These are phyloP conservation scores for Benincasa hispida DNA, from an alignment of 306 rosid species.

Conservation along the genomic window DNA sequence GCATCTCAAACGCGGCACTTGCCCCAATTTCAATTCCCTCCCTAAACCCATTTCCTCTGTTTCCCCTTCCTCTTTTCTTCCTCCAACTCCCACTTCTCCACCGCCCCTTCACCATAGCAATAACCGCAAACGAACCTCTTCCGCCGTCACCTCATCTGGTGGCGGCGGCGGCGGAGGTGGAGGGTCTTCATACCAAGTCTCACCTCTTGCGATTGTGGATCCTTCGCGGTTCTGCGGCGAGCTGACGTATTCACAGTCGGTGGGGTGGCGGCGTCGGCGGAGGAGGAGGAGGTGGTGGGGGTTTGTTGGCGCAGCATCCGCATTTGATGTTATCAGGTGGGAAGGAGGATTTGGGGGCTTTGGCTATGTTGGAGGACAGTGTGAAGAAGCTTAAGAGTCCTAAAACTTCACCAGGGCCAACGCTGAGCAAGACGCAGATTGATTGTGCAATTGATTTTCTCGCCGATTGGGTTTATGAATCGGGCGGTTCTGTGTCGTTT, in stretches of 20 bases:
- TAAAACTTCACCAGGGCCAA: conserved; percentile 64
- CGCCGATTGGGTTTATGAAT: conserved; percentile 78
- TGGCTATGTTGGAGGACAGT: conserved; percentile 91
- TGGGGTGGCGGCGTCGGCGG: background rate
- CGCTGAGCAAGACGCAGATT: conserved; percentile 47
- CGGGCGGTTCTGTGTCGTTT: conserved; percentile 71
- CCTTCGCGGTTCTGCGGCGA: conserved; percentile 37
- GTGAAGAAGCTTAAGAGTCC: conserved; percentile 96
- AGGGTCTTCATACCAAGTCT: conserved; percentile 26
- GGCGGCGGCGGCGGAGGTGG: conserved; percentile 9
- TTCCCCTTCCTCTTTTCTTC: conserved; percentile 28
- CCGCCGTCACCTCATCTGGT: conserved; percentile 14
- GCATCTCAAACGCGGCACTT: conserved; percentile 92
- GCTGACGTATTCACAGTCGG: conserved; percentile 26
- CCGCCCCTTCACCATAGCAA: conserved; percentile 19
- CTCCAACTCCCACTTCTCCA: conserved; percentile 13
- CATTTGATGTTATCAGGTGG: conserved; percentile 88
- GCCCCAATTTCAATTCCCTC: conserved; percentile 64
- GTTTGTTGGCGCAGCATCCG: conserved; percentile 17
- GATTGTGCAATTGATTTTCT: conserved; percentile 61
- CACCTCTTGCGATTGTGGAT: conserved; percentile 38
- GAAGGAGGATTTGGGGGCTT: conserved; percentile 76
- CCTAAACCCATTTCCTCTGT: conserved; percentile 70
- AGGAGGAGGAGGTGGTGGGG: background rate
- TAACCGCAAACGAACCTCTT: conserved; percentile 48